Conservation (phyloP, 2,329 filamentous ascomycete species). For the Aspergillus phoenicis region DNA sequence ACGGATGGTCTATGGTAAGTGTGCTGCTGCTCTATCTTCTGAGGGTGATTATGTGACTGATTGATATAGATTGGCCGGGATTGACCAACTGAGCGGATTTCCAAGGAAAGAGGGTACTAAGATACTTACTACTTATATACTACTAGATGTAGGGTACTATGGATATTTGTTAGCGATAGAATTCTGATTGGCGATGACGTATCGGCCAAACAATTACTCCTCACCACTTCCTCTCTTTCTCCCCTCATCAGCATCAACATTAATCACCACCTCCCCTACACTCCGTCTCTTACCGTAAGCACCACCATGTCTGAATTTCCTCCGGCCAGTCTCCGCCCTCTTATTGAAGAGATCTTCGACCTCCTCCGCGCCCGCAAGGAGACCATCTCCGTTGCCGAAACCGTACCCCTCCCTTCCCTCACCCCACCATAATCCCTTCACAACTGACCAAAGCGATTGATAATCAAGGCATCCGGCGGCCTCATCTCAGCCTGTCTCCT, state of each 20-base stretch:
- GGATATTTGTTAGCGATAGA: background rate
- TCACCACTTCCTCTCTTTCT: background rate
- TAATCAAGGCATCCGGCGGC: conserved; percentile 59
- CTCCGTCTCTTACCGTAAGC: background rate
- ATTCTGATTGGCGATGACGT: background rate
- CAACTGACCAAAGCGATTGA: background rate
- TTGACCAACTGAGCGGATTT: conserved; percentile 22
- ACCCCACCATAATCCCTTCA: background rate
- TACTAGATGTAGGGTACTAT: background rate
- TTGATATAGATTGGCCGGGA: conserved; percentile 19
- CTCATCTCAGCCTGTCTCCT: conserved; percentile 63
- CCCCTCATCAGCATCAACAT: background rate
- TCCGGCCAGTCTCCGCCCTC: conserved; percentile 40
- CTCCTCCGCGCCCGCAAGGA: conserved; percentile 59
- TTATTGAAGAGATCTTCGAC: conserved; percentile 53
- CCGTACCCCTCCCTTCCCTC: conserved; percentile 40
- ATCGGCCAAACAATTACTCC: background rate
- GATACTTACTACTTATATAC: background rate
- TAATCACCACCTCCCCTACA: background rate
- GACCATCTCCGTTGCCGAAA: conserved; percentile 64
- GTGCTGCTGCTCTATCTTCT: background rate
- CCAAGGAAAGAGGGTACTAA: background rate
- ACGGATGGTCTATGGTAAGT: conserved; percentile 59
- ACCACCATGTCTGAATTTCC: conserved; percentile 34
- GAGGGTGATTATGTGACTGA: conserved; percentile 2